Base-by-base conservation (phyloP, 2,329 filamentous ascomycete species). In the Cercospora nicotianae region DNA sequence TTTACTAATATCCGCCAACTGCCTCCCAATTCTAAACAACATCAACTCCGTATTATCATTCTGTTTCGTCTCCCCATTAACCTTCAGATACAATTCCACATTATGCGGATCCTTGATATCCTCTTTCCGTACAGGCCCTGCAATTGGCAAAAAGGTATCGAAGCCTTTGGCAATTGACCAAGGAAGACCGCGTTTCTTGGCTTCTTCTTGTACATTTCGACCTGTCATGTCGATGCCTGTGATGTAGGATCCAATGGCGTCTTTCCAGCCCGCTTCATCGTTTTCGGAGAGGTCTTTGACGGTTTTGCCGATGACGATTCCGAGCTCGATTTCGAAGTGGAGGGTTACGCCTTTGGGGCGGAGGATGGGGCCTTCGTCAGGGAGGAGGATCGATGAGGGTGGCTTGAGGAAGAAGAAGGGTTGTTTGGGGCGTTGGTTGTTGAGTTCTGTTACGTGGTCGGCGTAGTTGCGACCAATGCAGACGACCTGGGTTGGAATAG, bases 331-430 rank as follows among this genome's bases (percentile, higher is more conserved):
- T 83, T 99, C 95, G 82, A 94, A 97, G 83, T 97, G 94, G 77
- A 97, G 85, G 74, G 89, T 90, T 48, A 96, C 90, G 71, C 94
- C 94, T 75, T 85, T 87, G 53, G 95, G 95, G 55, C 91, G 88
- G 73, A 97, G 86, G 59, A 97, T 89, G 3, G 94, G 90, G 0
- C 94, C 94, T 66, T 89, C 87, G 30, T 88, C 87, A 0, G 93
- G 93, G 23, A 91, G 85, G 3, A 98, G 87, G 74, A 99, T 92
- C 3, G 93, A 92, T 48, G 91, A 92, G 0, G 94, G 83, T 1
- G 95, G 95, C 86, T 99, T 99, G 74, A 98, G 87, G 86, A 99
- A 99, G 89, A 97, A 99, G 83, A 99, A 98, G 28, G 95, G 95
- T 81, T 97, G 93, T 80, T 95, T 96, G 61, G 95, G 95, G 72